A percentile compares a stretch with the other conserved stretches of the same genome.
phyloP scores from a whole-genome alignment of 2,329 filamentous ascomycete species.

The Penicillium sp. region DNA sequence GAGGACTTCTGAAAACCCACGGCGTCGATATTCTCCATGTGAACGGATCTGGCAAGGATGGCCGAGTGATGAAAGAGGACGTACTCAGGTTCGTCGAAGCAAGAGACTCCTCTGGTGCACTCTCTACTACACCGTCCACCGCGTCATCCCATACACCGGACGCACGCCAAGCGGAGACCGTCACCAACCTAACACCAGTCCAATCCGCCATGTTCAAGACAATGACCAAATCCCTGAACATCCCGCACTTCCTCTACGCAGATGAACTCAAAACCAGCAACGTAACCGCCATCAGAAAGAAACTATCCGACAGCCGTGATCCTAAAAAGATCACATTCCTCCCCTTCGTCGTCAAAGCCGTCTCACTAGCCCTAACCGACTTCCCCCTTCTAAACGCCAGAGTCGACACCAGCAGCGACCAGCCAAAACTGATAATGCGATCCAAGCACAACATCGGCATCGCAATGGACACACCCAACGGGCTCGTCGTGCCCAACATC shows the following conservation, averaged over 20 bases:
- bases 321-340: conserved; percentile 75
- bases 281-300: conserved; percentile 65
- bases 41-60: conserved; percentile 80
- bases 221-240: conserved; percentile 86
- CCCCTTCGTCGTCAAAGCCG: conserved; percentile 92
- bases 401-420: conserved; percentile 61
- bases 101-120: conserved; percentile 32
- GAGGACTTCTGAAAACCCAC: conserved; percentile 76
- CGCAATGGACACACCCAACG: conserved; percentile 86
- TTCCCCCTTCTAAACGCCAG: conserved; percentile 85
- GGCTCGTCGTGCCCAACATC: conserved; percentile 86
- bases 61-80: conserved; percentile 88
- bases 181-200: conserved; percentile 65
- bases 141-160: conserved; percentile 35
- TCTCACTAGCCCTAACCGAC: conserved; percentile 74
- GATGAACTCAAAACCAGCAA: conserved; percentile 80
- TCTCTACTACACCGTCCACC: conserved; percentile 28
- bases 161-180: conserved; percentile 59
- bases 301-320: conserved; percentile 57
- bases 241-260: conserved; percentile 93
- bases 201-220: conserved; percentile 95
- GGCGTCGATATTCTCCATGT: conserved; percentile 73
- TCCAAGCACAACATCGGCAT: conserved; percentile 90
- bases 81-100: conserved; percentile 61
- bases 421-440: conserved; percentile 71